Evolutionary conservation across 2,329 filamentous ascomycete genomes (phyloP), one percentile per base, ranked within the genome.

Genomic region (Epichloe aotearoae): DNA sequence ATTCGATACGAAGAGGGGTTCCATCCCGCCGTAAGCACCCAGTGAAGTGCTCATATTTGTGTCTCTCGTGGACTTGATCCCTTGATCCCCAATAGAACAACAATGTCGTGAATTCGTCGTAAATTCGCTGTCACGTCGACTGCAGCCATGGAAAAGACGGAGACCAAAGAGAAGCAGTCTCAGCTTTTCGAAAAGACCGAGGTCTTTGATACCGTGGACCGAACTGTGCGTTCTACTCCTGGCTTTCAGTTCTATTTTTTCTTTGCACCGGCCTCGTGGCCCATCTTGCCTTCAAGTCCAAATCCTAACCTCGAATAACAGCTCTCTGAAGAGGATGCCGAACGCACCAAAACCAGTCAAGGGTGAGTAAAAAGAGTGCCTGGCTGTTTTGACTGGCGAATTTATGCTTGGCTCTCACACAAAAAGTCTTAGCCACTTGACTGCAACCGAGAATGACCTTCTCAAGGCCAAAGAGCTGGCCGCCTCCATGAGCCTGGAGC

Each of bases 401-500:
- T 30, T 10, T 3, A 10, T 30, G 26, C 17, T 43, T 15, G 11
- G 4, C 39, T 39, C 33, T 39, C 12, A 45, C 23, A 19, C 37
- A 33, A 12, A 37, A 37, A 7, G 4, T 30, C 14, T 43, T 2
- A 54, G 52, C 19, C 52, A 59, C 5, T 59, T 71, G 42, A 64
- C 66, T 44, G 67, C 67, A 54, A 73, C 71, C 46, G 70, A 73
- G 55, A 65, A 71, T 45, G 71, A 73, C 53, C 61, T 73, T 8
- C 65, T 70, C 49, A 67, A 73, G 57, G 71, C 70, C 49, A 69
- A 68, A 55, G 69, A 71, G 52, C 60, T 71, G 40, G 71, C 70
- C 49, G 65, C 63, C 47, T 69, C 42, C 66, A 65, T 57, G 61
- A 68, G 48, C 57, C 69, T 71, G 66, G 59, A 61, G 15, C 63